Conservation (phyloP, 306 rosid species). For the Pyrus pyrifolia region DNA sequence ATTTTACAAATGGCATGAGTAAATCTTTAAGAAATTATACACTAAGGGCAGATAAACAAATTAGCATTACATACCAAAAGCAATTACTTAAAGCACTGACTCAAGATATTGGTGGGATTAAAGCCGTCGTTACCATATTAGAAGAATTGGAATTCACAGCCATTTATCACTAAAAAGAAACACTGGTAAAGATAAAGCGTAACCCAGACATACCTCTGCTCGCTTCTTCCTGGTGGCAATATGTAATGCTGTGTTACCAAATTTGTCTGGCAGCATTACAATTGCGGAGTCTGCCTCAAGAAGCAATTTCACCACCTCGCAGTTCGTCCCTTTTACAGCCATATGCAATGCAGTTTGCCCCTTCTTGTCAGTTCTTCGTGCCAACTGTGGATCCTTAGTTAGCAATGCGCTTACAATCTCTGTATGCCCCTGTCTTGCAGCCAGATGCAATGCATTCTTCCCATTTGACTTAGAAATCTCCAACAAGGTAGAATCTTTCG, state of each 20-base stretch:
- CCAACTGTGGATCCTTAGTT: conserved; percentile 75
- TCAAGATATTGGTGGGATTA: not conserved
- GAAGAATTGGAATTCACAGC: not conserved
- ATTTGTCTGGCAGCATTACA: conserved; percentile 98
- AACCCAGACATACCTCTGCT: conserved; percentile 56
- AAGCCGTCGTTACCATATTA: not conserved
- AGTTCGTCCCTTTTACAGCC: conserved; percentile 97
- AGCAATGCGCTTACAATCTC: conserved; percentile 75
- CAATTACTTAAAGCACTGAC: not conserved
- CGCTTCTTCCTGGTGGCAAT: conserved; percentile 96
- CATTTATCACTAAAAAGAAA: not conserved
- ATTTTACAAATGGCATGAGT: not conserved
- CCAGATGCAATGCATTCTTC: conserved; percentile 86
- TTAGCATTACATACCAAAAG: not conserved
- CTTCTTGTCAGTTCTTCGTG: conserved; percentile 92
- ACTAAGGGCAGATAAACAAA: not conserved
- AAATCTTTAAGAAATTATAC: not conserved
- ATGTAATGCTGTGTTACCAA: conserved; percentile 87
- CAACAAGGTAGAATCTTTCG: conserved; percentile 66
- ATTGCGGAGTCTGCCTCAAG: conserved; percentile 91
- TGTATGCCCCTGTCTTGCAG: conserved; percentile 89
- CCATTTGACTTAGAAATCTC: conserved; percentile 79
- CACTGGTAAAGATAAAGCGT: not conserved
- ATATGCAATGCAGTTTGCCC: conserved; percentile 99
- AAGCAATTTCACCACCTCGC: conserved; percentile 86